Evolutionary conservation across 805 yeast species (phyloP).

Genomic region (Wickerhamomyces queroliae): DNA sequence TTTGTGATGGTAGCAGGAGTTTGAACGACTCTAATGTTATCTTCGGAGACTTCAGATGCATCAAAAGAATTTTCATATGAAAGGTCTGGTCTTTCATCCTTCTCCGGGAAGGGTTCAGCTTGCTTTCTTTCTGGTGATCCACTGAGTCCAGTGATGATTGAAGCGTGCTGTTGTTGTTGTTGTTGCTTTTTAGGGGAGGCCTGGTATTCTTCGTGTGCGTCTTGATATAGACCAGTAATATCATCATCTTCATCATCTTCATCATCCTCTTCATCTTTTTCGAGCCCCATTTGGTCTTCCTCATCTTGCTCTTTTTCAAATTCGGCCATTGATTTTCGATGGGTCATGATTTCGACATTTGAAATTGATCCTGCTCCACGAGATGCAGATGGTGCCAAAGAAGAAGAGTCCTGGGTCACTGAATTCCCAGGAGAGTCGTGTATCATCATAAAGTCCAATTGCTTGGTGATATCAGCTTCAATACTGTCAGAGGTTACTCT

Average conservation of each 20-base stretch:
- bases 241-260: constrained; percentile 25
- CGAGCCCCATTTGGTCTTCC: too few species aligned
- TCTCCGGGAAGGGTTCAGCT: constrained; percentile 1
- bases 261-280: constrained; percentile 22
- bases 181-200: neutral
- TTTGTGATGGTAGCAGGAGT: constrained; percentile 13
- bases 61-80: constrained; percentile 16
- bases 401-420: neutral
- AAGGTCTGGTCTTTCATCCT: constrained; percentile 11
- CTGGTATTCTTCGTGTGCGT: constrained; percentile 4
- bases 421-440: neutral
- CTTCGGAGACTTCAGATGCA: constrained; percentile 5
- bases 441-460: neutral
- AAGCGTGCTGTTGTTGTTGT: neutral
- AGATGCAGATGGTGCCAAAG: neutral
- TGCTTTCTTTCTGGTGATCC: neutral
- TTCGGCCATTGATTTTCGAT: constrained; percentile 22
- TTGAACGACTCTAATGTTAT: neutral
- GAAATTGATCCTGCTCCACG: constrained; percentile 9
- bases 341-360: constrained; percentile 28
- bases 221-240: constrained; percentile 17
- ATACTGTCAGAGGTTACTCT: neutral
- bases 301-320: constrained; percentile 12
- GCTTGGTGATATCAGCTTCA: neutral
- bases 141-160: neutral